Evolutionary conservation across 306 rosid species (phyloP), one percentile per base, ranked within the genome.

Genomic region (Cucurbita pepo): DNA sequence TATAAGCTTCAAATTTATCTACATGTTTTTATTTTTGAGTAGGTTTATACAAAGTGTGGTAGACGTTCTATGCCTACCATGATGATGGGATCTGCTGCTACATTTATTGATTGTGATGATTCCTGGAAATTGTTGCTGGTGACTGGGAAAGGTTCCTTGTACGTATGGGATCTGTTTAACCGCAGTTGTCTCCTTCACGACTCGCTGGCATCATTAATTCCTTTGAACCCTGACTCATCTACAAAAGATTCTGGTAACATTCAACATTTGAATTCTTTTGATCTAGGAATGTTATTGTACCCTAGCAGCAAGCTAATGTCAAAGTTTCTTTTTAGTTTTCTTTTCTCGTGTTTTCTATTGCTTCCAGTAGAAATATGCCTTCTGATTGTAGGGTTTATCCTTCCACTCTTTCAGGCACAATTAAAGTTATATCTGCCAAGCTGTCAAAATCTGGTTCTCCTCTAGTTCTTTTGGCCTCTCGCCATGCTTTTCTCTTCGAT

Each of bases 21-120:
- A 36, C 50, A 58, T 19, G n/a, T 40, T 51, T 73, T 59, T 82
- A 66, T 56, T 61, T 67, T 72, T 55, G 83, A 50, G 75, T 77
- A 92, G 98, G 88, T 94, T 77, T 92, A 92, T 85, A 88, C 98
- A 3, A 92, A 82, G 74, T 86, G 96, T 74, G 98, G 98, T 77
- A 88, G 96, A 85, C 92, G 98, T 14, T 36, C 58, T 12, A 69
- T 69, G 74, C 74, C 74, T 8, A 25, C 74, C 15, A 69, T 77
- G 97, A 86, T 92, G 91, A 77, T 78, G 84, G 97, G 96, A 64
- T 88, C 97, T 41, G 90, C 97, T 52, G 90, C 97, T 45, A 88
- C 96, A 63, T 92, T 92, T 84, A 80, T 92, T 65, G 97, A 92
- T 51, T 92, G 97, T 36, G 97, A 92, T 16, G 95, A 92, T 79